Base-by-base conservation (phyloP, 1,284 basidiomycete genomes). In the Cutaneotrichosporon dermatis region DNA sequence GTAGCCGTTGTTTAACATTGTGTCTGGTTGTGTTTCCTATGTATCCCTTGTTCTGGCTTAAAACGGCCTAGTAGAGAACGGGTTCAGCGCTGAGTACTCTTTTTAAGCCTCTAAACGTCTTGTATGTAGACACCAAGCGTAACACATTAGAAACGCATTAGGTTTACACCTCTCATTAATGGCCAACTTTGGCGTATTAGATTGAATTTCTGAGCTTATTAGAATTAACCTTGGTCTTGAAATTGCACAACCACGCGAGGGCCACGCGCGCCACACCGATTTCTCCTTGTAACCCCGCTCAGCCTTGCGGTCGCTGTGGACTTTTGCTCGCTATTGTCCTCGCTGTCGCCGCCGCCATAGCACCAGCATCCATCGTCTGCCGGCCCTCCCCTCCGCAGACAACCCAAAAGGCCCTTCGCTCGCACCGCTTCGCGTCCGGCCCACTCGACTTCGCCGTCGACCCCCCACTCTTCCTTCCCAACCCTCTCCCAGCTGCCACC, bases 401-500 rank as follows among this genome's bases (percentile, higher is more conserved):
- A 45, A 25, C 49, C 25, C 54, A 55, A 55, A 55, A 55, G 54
- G 54, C 54, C 54, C 25, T 25, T 25, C 25, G 40, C 33, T 40
- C n/a, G 12, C 35, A 39, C 7, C 11, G 35, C 37, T 15, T 33
- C 7, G 36, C 49, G 36, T 36, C 39, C 37, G 39, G 16, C 15
- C 50, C 37, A 35, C 25, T 33, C 16, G 9, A 13, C 35, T 16
- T 16, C 15, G 8, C 36, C 36, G 6, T 50, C 35, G 36, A 50
- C 34, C 48, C 12, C 13, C 35, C n/a, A 25, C 37, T 43, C 44
- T 35, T 10, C 45, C 41, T 51, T 34, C 37, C 15, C 35, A n/a
- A 6, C 39, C 4, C 15, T 34, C 48, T 25, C 34, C 55, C 16
- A 44, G 13, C 15, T 11, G 12, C 48, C 61, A 70, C 59, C n/a